A percentile compares a stretch with the other conserved stretches of the same genome.
Conservation (phyloP, 2,329 filamentous ascomycete species). For the Ophiocordyceps camponoti-leonardi region DNA sequence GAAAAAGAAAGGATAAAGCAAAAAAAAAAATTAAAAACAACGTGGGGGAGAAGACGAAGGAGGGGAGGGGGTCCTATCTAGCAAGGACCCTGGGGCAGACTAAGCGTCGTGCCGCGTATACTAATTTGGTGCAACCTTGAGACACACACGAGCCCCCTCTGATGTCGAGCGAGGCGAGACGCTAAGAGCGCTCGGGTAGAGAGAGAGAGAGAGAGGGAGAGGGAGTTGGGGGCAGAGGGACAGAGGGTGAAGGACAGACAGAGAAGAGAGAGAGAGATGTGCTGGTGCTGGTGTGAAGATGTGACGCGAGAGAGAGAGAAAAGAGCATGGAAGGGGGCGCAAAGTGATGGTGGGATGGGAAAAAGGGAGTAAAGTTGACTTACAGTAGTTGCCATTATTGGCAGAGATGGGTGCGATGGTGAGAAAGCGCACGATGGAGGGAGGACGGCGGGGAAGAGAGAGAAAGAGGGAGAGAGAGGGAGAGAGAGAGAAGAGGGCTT, state of each 20-base stretch:
- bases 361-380: no score
- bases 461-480: conserved; percentile 1
- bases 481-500: not conserved
- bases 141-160: conserved; percentile 18
- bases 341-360: no score
- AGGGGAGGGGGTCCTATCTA: conserved; percentile 3
- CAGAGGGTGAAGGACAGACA: no score
- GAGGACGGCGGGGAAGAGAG: no score
- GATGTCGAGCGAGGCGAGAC: conserved; percentile 11
- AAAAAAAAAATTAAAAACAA: not conserved
- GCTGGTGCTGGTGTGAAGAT: conserved; percentile 2
- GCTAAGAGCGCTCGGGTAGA: conserved; percentile 1
- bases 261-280: conserved; percentile 1
- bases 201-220: not conserved
- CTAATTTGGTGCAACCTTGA: conserved; percentile 17
- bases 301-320: no score
- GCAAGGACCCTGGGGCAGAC: conserved; percentile 10
- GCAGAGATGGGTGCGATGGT: not conserved
- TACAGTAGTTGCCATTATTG: conserved; percentile 19
- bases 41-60: not conserved
- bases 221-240: no score
- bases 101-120: conserved; percentile 10
- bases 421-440: no score
- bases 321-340: no score
- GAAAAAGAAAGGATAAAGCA: not conserved